phyloP scores from a whole-genome alignment of 257 asterid species.

The Vinca minor region DNA sequence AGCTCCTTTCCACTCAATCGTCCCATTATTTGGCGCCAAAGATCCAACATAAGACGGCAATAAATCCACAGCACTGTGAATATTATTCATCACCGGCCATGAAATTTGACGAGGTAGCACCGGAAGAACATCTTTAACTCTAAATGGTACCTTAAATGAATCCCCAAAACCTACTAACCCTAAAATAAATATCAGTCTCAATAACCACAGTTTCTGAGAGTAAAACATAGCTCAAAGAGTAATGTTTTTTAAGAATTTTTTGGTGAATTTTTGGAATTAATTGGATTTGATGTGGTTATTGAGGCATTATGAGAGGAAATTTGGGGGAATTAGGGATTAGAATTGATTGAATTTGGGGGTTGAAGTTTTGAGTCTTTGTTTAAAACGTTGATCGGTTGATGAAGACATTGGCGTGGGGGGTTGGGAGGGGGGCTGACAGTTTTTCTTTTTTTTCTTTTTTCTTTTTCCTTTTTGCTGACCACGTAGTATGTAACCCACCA shows the following conservation, averaged over 20 bases:
- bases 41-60: constrained; percentile 88
- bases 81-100: constrained; percentile 78
- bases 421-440: too few species aligned
- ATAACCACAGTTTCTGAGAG: constrained; percentile 22
- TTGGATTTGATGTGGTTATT: too few species aligned
- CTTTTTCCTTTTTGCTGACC: too few species aligned
- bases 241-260: background rate
- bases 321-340: constrained; percentile 1
- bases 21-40: constrained; percentile 71
- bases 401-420: too few species aligned
- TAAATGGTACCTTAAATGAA: constrained; percentile 69
- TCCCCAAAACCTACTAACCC: constrained; percentile 54
- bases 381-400: background rate
- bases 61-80: constrained; percentile 87
- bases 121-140: constrained; percentile 79
- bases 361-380: too few species aligned
- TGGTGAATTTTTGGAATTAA: too few species aligned
- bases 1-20: constrained; percentile 85
- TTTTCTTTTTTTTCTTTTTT: too few species aligned
- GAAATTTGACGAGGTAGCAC: constrained; percentile 80
- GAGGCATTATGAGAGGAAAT: constrained; percentile 5
- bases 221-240: background rate
- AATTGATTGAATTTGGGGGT: background rate
- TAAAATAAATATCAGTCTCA: constrained; percentile 28
- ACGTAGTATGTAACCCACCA: too few species aligned